Percentiles rank a stretch among this genome's conserved stretches.
Conservation (phyloP, 2,329 filamentous ascomycete species). For the Monilinia polystroma region DNA sequence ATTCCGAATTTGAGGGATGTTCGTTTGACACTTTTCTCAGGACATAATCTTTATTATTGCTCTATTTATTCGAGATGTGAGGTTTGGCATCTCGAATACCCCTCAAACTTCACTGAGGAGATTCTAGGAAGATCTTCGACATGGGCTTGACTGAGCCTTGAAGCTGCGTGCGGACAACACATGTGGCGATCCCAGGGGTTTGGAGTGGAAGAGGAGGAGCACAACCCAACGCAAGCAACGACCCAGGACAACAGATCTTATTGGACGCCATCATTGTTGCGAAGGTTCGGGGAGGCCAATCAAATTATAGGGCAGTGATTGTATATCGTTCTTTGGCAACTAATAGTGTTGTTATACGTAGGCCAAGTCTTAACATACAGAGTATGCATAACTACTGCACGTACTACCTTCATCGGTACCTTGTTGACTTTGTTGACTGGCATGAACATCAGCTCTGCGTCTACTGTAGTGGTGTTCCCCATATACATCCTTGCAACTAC, state of each 20-base stretch:
- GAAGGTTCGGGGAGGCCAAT: not conserved
- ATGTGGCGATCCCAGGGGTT: no score
- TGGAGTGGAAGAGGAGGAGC: no score
- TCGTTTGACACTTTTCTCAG: not conserved
- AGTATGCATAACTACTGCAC: not conserved
- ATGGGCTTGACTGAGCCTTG: no score
- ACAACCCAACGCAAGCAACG: no score
- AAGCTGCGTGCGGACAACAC: no score
- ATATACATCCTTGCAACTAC: not conserved
- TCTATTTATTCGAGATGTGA: not conserved
- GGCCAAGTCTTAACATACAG: not conserved
- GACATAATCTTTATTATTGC: not conserved
- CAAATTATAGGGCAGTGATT: not conserved
- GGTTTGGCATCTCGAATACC: no score
- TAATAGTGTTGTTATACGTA: not conserved
- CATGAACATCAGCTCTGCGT: no score
- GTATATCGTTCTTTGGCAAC: not conserved
- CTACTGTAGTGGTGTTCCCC: not conserved
- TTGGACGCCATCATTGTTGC: no score
- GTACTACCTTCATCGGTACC: not conserved
- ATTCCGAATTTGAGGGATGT: not conserved
- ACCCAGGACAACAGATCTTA: no score
- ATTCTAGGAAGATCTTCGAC: no score
- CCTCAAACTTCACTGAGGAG: no score
- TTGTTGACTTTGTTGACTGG: not conserved